Evolutionary conservation across 2,329 filamentous ascomycete species (phyloP), one percentile per base, ranked within the genome.

Genomic region (Ophiostoma himal-ulmi): DNA sequence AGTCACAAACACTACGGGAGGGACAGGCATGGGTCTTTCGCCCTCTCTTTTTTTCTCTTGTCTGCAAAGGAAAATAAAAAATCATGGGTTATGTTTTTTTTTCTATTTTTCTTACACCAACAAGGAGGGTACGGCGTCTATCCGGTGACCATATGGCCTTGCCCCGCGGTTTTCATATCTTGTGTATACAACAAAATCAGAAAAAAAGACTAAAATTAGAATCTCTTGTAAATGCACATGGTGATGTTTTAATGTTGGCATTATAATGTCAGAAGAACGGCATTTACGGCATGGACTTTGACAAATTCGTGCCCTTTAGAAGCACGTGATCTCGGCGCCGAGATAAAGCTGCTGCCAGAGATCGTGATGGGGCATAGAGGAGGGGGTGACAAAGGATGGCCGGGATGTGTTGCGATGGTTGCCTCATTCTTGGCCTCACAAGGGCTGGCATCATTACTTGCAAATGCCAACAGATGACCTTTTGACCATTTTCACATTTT

Each of bases 41-140:
- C 62, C 62, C 62, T 65, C 62, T 65, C 22, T 67, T 41, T 39
- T 39, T 67, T 67, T 67, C 65, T 67, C 65, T 44, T 48, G 39
- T 67, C 26, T 41, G 65, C 65, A 67, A 41, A 67, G 22, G 65
- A 41, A 67, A 67, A 26, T 41, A 67, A 44, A 44, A 66, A 67
- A 67, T 67, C 65, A 48, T 30, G 37, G 65, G 65, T 66, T 67
- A 67, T 67, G 65, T 67, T 67, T 66, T 67, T 37, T 26, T 67
- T 26, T 41, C 37, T 39, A 13, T 41, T 66, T 34, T 48, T 48
- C 36, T 30, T 39, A 26, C 10, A 62, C 4, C 57, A 60, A 62
- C 57, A 14, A 62, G 5, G 57, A 30, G 57, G 64, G 64, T 26
- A 22, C 11, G 37, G 64, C 64, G 13, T 41, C 36, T 13, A 39